Conservation (phyloP, 2,329 filamentous ascomycete genomes). For the Endoconidiophora laricicola region DNA sequence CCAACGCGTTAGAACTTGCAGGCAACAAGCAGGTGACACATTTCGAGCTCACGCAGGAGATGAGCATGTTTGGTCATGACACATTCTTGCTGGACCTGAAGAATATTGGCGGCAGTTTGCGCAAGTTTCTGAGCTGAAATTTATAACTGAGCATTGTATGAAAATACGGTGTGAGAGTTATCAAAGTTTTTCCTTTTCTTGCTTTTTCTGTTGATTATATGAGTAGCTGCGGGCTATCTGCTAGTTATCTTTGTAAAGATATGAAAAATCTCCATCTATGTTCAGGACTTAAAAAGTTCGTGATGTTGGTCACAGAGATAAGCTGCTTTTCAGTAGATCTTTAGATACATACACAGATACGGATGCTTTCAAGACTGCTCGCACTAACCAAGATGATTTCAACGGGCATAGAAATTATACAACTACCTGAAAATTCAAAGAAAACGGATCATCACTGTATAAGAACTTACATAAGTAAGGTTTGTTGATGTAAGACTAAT, state of each 20-base stretch:
- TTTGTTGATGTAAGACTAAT: too few species aligned
- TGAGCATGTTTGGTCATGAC: conserved; percentile 90
- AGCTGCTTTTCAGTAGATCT: too few species aligned
- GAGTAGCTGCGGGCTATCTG: not conserved
- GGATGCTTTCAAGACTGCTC: too few species aligned
- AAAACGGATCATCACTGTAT: too few species aligned
- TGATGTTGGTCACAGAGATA: too few species aligned
- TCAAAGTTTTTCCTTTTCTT: not conserved
- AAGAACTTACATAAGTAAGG: too few species aligned
- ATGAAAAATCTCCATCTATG: too few species aligned
- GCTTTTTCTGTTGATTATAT: not conserved
- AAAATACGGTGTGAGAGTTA: not conserved
- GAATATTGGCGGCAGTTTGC: conserved; percentile 73
- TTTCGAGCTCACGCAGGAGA: conserved; percentile 81
- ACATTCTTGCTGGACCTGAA: conserved; percentile 87
- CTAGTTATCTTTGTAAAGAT: not conserved
- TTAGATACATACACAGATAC: too few species aligned
- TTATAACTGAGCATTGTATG: not conserved
- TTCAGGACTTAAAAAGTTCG: too few species aligned
- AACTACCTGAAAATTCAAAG: too few species aligned
- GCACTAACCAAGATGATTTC: too few species aligned
- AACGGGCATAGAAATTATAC: too few species aligned
- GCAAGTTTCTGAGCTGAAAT: conserved; percentile 52
- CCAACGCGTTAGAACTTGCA: conserved; percentile 57
- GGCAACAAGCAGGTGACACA: conserved; percentile 76